phyloP scores from a whole-genome alignment of 371 early-diverging fungal species.

The Mortierella sp. region DNA sequence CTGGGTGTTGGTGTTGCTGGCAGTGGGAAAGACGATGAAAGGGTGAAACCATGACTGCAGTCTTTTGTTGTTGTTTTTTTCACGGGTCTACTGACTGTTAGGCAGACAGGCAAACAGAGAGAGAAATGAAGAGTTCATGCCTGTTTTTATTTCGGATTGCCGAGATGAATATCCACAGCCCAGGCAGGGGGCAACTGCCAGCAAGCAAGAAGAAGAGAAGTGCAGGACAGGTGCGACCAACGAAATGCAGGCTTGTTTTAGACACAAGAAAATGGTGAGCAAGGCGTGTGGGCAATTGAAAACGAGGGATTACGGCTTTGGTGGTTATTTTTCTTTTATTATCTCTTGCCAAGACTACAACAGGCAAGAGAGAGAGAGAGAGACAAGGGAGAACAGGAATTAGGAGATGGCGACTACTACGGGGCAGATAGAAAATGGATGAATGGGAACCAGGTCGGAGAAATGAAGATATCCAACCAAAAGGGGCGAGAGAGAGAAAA shows the following conservation, averaged over 20 bases:
- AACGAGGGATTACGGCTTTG: background rate
- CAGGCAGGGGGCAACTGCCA: background rate
- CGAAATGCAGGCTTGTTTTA: conserved; percentile 3
- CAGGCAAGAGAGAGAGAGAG: background rate
- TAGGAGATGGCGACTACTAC: too few species aligned
- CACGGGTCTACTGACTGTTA: background rate
- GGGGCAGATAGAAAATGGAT: background rate
- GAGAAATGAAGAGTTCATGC: background rate
- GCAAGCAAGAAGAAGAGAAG: background rate
- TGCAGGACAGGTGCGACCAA: background rate
- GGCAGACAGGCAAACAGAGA: background rate
- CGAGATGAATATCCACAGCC: background rate
- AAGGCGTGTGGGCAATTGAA: background rate
- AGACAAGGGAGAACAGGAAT: too few species aligned
- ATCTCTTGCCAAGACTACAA: background rate
- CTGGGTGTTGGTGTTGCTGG: background rate
- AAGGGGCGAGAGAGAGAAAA: background rate
- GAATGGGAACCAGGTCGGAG: conserved; percentile 3
- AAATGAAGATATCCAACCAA: background rate
- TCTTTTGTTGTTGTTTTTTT: background rate
- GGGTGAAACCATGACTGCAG: background rate
- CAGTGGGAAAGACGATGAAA: background rate
- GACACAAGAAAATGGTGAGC: background rate
- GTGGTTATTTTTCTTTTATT: too few species aligned
- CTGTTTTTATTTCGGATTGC: conserved; percentile 2